Evolutionary conservation across 2,329 filamentous ascomycete species (phyloP), one percentile per base, ranked within the genome.

Genomic region (Ophiostoma sp.): DNA sequence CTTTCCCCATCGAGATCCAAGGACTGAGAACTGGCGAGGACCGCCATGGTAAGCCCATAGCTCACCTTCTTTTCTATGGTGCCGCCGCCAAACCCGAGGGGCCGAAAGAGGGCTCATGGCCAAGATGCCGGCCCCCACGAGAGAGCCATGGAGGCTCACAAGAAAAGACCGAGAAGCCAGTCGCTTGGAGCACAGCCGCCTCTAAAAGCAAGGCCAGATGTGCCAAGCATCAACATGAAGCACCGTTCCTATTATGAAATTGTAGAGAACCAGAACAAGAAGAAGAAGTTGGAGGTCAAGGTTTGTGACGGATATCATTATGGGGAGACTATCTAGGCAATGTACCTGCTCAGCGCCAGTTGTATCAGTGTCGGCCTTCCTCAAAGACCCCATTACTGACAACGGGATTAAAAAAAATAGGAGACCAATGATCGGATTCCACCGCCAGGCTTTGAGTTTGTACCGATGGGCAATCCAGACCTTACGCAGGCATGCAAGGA

Each of bases 171-270:
- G 60, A 75, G 76, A 33, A 67, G 74, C 35, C 71, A 74, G 67
- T 75, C 77, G 35, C 76, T 76, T 74, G 72, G 71, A 31, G 75
- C 72, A 1, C 75, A 75, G 8, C 48, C 75, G 20, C 75, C 75
- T 31, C 69, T 79, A 68, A 75, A 77, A 67, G 78, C 77, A 1
- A 72, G 75, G 23, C 77, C 72, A 31, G 75, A 76, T 62, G 73
- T 72, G 52, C 77, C 76, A 17, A 73, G 72, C 67, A 79, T 83
- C 48, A 85, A 82, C 72, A 78, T 82, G 62, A 87, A 87, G 75
- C 85, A 90, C 77, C 83, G 86, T 74, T 83, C 85, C 17, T 89
- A 87, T 75, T 88, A 87, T 75, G 87, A 90, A 77, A 83, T 88
- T 72, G 84, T 88, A 72, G 85, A 89, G 75, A 90, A 90, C 75